Evolutionary conservation across 257 asterid genomes (phyloP), one percentile per base, ranked within the genome.

Genomic region (Plantago ovata): DNA sequence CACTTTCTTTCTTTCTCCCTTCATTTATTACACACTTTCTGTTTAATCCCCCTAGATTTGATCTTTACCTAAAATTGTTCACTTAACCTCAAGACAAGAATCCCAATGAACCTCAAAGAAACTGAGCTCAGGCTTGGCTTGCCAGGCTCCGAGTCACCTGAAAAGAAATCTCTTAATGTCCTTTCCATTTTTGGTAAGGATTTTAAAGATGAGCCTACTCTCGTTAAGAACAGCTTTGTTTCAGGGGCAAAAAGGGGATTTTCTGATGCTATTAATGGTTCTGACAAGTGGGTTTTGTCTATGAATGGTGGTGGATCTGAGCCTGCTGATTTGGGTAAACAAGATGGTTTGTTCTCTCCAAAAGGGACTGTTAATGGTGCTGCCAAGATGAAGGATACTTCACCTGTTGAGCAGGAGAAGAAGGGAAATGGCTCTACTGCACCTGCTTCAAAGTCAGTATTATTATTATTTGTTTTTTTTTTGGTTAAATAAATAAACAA

Each of bases 71-170:
- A 64, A 72, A 3, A 55, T 46, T 61, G 11, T 36, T 73, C 12
- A 60, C 75, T 16, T 49, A 32, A 62, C n/a, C n/a, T 42, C 18
- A 71, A 69, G 68, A 60, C 59, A 33, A 69, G 56, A 16, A 56
- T 33, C 39, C 70, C 21, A 24, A 44, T 78, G 13, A 79, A 77
- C 73, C 81, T 85, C 1, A 76, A 72, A 56, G 88, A 81, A 67
- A 89, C 96, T 7, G 96, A 85, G 64, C 79, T 89, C 45, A 77
- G 96, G 72, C 95, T 89, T 50, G 96, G 96, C 1, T 66, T 89
- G 65, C 96, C 96, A 9, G 96, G 96, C 55, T 79, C 87, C 0
- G 81, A 80, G 43, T 75, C 79, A 20, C 79, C 81, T 13, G 84
- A 71, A 16, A 75, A 83, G 56, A 83, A 72, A 61, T 38, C 58